Conservation (phyloP, 306 rosid species). For the Castanopsis chinensis region DNA sequence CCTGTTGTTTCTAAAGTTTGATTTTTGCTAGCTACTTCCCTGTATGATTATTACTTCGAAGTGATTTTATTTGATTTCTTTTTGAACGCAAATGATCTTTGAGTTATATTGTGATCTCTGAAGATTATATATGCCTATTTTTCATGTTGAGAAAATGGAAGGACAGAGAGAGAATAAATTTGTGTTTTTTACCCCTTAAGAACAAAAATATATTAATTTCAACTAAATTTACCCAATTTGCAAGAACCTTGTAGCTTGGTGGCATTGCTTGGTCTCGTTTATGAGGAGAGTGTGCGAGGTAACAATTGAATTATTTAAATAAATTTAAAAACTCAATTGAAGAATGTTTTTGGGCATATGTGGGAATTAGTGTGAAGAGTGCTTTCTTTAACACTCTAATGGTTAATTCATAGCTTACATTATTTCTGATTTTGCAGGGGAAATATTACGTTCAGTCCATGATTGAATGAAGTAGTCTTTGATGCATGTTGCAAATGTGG, state of each 20-base stretch:
- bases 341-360: neutral
- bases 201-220: neutral
- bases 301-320: too few species aligned
- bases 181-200: neutral
- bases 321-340: neutral
- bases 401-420: neutral
- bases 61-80: neutral
- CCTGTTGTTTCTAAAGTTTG: neutral
- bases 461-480: neutral
- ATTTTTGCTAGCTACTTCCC: neutral
- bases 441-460: neutral
- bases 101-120: neutral
- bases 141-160: neutral
- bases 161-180: neutral
- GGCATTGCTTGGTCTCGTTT: too few species aligned
- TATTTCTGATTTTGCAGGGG: neutral
- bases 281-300: too few species aligned
- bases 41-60: neutral
- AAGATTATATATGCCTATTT: neutral
- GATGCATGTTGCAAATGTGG: slow-evolving; percentile 11
- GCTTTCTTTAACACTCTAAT: neutral
- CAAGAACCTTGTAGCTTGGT: too few species aligned
- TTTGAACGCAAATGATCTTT: neutral
- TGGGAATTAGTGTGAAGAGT: neutral
- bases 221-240: neutral